Base-by-base conservation (phyloP, 2,329 filamentous ascomycete species). In the Sporothrix humicola region DNA sequence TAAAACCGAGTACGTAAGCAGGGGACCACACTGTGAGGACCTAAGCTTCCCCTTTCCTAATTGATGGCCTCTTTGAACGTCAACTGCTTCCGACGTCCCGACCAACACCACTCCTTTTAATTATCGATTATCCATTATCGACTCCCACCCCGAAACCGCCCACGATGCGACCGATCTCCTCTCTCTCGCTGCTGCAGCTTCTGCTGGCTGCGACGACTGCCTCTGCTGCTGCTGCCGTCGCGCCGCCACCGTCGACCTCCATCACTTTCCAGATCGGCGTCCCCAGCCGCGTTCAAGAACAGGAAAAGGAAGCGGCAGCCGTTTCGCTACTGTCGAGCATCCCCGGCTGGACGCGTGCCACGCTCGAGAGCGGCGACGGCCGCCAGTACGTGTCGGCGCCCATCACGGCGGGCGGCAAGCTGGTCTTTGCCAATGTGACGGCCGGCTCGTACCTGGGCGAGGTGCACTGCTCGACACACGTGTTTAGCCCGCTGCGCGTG, bases 391-490 rank as follows among this genome's bases (percentile, higher is more conserved):
- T 83, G 23, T 78, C 85, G 20, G 90, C 92, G 13, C 90, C 91
- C 10, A 84, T 97, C 10, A 90, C 91, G 13, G 84, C 87, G 56
- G 82, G 86, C 77, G 92, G 93, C 81, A 90, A 89, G 31, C 94
- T 98, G 79, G 86, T 89, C 76, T 97, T 98, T 85, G 83, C 82
- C 77, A 90, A 94, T 78, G 86, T 97, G 71, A 87, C 88, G 5
- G 81, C 86, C 0, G 92, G 91, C 0, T 93, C 90, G 73, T 98
- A 98, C 81, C 88, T 98, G 6, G 90, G 92, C 66, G 93, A 96
- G 77, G 87, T 98, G 68, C 90, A 95, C 83, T 91, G 90, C 80
- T 84, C 88, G 42, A 92, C 93, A 73, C 90, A 92, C 81, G 87
- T 87, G 71, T 98, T 98, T 81, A 88, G 90, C 77, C 92, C 94